phyloP scores from a whole-genome alignment of 345 rosid genomes.

The Luvunga scandens region DNA sequence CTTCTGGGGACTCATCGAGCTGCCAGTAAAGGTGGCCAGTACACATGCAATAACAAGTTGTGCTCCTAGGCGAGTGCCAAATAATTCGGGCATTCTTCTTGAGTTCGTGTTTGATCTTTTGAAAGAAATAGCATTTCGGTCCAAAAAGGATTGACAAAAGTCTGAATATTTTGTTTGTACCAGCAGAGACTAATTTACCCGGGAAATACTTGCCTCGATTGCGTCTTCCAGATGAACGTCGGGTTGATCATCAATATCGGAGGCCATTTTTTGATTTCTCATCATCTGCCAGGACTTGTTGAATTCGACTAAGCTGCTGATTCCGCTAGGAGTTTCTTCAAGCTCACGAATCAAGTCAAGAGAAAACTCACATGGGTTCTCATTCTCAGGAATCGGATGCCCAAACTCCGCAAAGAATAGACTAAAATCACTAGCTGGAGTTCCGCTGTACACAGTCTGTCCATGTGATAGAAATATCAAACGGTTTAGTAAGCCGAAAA shows the following conservation, averaged over 20 bases:
- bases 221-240: not conserved
- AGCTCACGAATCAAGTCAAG: constrained; percentile 33
- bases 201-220: constrained; percentile 5
- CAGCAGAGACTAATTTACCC: constrained; percentile 12
- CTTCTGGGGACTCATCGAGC: constrained; percentile 30
- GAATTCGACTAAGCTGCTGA: not conserved
- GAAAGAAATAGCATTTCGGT: constrained; percentile 25
- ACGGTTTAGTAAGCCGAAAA: constrained; percentile 26
- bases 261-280: not conserved
- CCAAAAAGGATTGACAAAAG: constrained; percentile 30
- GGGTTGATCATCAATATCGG: too few species aligned
- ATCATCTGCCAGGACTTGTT: not conserved
- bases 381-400: constrained; percentile 24
- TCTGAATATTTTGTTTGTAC: constrained; percentile 14
- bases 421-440: constrained; percentile 16
- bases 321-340: constrained; percentile 16
- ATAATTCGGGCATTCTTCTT: constrained; percentile 10
- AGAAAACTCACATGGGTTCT: constrained; percentile 29
- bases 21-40: constrained; percentile 25
- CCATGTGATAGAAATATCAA: constrained; percentile 33
- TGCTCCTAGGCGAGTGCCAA: not conserved
- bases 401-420: constrained; percentile 26
- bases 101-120: constrained; percentile 21
- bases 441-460: constrained; percentile 23
- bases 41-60: constrained; percentile 24